These are phyloP conservation scores for Curvularia spicifera DNA, from an alignment of 2,329 filamentous ascomycete species.

Conservation along the genomic window DNA sequence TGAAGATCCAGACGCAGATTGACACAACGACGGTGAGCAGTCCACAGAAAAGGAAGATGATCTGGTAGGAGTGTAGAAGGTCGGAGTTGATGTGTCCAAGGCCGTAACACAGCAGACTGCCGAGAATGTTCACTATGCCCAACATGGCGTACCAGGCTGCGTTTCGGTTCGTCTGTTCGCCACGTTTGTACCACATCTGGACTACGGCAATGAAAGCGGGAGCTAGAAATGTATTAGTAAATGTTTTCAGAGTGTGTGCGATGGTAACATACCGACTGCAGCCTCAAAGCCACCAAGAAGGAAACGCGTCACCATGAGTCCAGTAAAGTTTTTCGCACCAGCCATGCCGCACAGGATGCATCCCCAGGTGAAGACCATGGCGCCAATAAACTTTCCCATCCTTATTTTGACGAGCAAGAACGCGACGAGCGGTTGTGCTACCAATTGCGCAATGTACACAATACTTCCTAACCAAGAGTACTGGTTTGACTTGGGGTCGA, in stretches of 20 bases:
- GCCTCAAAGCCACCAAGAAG: conserved; percentile 74
- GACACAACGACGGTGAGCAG: conserved; percentile 60
- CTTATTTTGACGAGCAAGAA: conserved; percentile 66
- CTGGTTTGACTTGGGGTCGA: conserved; percentile 59
- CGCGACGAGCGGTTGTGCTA: conserved; percentile 60
- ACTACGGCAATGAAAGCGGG: conserved; percentile 39
- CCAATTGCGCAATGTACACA: conserved; percentile 62
- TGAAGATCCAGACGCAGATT: conserved; percentile 58
- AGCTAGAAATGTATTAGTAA: conserved; percentile 23
- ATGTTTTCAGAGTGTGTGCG: no score
- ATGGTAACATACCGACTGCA: conserved; percentile 49
- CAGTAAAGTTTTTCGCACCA: conserved; percentile 64
- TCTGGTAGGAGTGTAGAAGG: conserved; percentile 47
- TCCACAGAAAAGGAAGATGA: conserved; percentile 48
- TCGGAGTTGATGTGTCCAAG: conserved; percentile 63
- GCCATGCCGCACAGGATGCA: conserved; percentile 67
- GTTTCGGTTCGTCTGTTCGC: conserved; percentile 64
- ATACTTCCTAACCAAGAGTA: conserved; percentile 61
- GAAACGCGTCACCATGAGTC: conserved; percentile 67
- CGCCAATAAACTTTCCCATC: conserved; percentile 65
- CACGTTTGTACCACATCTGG: conserved; percentile 65
- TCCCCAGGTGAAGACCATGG: conserved; percentile 60
- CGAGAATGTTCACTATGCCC: conserved; percentile 62
- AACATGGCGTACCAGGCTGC: conserved; percentile 68
- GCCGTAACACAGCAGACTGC: conserved; percentile 64